Conservation (phyloP, 2,329 filamentous ascomycete genomes). For the Aspergillus costaricaensis region DNA sequence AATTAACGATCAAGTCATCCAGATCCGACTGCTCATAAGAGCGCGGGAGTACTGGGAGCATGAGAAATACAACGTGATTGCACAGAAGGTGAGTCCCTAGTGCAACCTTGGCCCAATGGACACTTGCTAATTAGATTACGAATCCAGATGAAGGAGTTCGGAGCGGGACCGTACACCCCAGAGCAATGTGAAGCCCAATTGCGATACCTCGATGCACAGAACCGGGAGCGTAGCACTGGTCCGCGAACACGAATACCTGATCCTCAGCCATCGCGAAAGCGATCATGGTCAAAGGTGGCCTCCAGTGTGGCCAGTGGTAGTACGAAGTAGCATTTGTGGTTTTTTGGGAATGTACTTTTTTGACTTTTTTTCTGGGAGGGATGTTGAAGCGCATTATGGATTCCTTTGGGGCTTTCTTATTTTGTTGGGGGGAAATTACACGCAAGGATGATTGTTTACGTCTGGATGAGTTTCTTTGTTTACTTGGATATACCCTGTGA, state of each 20-base stretch:
- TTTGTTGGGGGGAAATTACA: constrained; percentile 2
- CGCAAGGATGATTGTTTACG: constrained; percentile 5
- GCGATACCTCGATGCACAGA: constrained; percentile 27
- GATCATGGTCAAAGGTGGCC: constrained; percentile 12
- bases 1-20: constrained; percentile 17
- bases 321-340: constrained; percentile 4
- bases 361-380: not conserved
- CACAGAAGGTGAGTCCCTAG: constrained; percentile 36
- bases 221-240: constrained; percentile 19
- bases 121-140: constrained; percentile 2
- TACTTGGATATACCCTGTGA: constrained; percentile 7
- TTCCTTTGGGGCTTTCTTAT: constrained; percentile 3
- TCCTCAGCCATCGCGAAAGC: constrained; percentile 22
- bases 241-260: constrained; percentile 28
- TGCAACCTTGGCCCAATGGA: not conserved
- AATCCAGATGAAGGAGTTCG: constrained; percentile 38
- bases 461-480: constrained; percentile 2
- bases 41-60: constrained; percentile 41
- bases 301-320: not conserved
- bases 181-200: constrained; percentile 41
- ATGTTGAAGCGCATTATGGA: constrained; percentile 2
- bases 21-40: constrained; percentile 40
- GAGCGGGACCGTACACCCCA: constrained; percentile 36
- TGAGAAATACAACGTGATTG: constrained; percentile 42
- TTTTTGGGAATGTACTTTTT: not conserved